phyloP scores from a whole-genome alignment of 495 filamentous ascomycete species.

The Podospora bellae-mahoneyi region DNA sequence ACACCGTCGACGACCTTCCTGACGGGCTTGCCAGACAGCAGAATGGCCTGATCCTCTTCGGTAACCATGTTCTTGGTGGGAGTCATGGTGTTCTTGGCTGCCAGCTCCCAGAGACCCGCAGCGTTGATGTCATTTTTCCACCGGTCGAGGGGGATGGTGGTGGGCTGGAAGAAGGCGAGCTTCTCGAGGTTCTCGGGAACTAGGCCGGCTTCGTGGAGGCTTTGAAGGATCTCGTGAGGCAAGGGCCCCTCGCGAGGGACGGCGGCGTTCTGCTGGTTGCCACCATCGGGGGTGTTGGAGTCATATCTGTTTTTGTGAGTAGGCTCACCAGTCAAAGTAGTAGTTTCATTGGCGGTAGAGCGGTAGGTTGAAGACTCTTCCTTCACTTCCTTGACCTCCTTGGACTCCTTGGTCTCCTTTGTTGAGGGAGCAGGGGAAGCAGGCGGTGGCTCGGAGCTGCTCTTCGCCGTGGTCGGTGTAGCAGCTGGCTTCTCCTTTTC shows the following conservation, averaged over 20 bases:
- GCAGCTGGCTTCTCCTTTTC: conserved; percentile 42
- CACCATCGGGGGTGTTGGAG: conserved; percentile 15
- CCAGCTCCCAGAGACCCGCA: conserved; percentile 11
- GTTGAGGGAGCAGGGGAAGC: conserved; percentile 32
- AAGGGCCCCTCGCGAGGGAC: conserved; percentile 32
- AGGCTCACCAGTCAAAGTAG: conserved; percentile 30
- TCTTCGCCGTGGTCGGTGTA: conserved; percentile 32
- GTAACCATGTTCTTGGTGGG: conserved; percentile 49
- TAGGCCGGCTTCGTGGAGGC: conserved; percentile 29
- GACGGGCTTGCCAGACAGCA: conserved; percentile 48
- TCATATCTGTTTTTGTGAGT: conserved; percentile 19
- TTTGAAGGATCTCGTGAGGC: conserved; percentile 35
- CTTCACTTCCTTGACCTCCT: conserved; percentile 34
- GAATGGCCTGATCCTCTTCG: conserved; percentile 47
- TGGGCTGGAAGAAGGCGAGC: conserved; percentile 38
- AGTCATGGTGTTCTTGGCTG: conserved; percentile 23
- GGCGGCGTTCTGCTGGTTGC: conserved; percentile 10
- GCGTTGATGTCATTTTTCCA: conserved; percentile 21
- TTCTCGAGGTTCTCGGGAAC: conserved; percentile 28
- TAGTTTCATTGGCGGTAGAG: conserved; percentile 35
- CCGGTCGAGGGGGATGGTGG: conserved; percentile 21
- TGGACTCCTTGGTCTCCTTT: conserved; percentile 28
- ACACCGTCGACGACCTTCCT: conserved; percentile 49
- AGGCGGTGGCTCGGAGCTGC: conserved; percentile 36
- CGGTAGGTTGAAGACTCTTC: conserved; percentile 34